A percentile compares a stretch with the other conserved stretches of the same genome.
These are phyloP conservation scores for Colletotrichum australisinense DNA, from an alignment of 2,329 filamentous ascomycete species.

Conservation along the genomic window DNA sequence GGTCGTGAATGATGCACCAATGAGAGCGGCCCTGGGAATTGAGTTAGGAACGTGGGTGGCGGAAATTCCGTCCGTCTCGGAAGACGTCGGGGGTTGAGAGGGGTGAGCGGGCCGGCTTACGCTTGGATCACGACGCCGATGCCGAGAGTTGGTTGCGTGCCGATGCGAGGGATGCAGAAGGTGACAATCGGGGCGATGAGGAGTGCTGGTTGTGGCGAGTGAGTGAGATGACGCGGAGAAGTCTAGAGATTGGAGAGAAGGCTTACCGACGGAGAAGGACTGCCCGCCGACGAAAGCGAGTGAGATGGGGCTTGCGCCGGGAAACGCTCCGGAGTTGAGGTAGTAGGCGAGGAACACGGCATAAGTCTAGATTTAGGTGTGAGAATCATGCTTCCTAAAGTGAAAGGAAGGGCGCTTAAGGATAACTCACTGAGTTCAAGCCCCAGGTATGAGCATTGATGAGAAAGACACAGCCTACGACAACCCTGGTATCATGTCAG, in stretches of 20 bases:
- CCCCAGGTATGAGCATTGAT: constrained; percentile 82
- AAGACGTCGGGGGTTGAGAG: not conserved
- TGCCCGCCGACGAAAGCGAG: constrained; percentile 84
- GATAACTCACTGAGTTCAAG: constrained; percentile 68
- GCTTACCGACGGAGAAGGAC: constrained; percentile 66
- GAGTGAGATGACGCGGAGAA: constrained; percentile 34
- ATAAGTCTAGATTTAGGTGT: constrained; percentile 56
- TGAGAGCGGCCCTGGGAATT: constrained; percentile 59
- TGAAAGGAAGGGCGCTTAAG: not conserved
- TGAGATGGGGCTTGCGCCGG: constrained; percentile 70
- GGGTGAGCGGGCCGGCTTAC: not conserved
- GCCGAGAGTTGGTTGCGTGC: constrained; percentile 73
- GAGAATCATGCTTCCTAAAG: not conserved
- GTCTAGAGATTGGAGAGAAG: not conserved
- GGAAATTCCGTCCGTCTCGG: not conserved
- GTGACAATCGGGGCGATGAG: constrained; percentile 77
- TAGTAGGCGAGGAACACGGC: constrained; percentile 69
- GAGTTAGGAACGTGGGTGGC: not conserved
- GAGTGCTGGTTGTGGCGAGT: constrained; percentile 60
- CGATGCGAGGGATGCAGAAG: constrained; percentile 66
- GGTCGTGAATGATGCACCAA: constrained; percentile 76
- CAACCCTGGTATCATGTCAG: constrained; percentile 53
- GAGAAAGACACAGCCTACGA: constrained; percentile 63
- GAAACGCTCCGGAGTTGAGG: constrained; percentile 68
- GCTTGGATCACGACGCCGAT: constrained; percentile 74